These are phyloP conservation scores for Neobulgaria alba DNA, from an alignment of 2,329 filamentous ascomycete genomes.

Conservation along the genomic window DNA sequence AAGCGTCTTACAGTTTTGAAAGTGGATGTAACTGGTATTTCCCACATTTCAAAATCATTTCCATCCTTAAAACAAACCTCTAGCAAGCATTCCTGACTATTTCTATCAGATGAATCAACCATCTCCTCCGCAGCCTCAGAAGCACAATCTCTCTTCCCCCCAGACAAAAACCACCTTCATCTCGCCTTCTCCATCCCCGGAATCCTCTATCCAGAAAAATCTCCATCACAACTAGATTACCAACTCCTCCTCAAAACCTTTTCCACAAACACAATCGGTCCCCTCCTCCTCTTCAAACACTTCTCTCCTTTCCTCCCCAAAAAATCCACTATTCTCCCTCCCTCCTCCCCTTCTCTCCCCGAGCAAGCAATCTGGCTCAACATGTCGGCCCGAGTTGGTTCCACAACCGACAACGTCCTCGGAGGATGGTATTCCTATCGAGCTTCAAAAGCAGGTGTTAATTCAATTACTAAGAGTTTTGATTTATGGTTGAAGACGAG, in stretches of 20 bases:
- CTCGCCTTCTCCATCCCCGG: constrained; percentile 64
- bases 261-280: constrained; percentile 64
- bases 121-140: constrained; percentile 46
- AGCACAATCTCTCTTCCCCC: constrained; percentile 45
- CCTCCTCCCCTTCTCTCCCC: constrained; percentile 33
- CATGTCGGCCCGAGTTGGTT: constrained; percentile 72
- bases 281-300: constrained; percentile 69
- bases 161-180: constrained; percentile 48
- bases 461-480: constrained; percentile 60
- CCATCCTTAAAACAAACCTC: neutral
- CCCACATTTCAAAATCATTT: neutral
- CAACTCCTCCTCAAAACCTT: constrained; percentile 58
- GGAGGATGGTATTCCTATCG: constrained; percentile 83
- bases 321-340: constrained; percentile 36
- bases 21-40: constrained; percentile 48
- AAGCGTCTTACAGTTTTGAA: constrained; percentile 42
- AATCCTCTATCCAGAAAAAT: constrained; percentile 64
- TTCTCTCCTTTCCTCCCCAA: constrained; percentile 61
- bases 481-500: constrained; percentile 55
- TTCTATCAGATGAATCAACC: constrained; percentile 45
- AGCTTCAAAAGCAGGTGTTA: constrained; percentile 66
- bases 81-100: neutral
- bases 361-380: constrained; percentile 57
- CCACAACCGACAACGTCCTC: constrained; percentile 59
- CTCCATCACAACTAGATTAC: constrained; percentile 55